Percentiles rank a stretch among this genome's conserved stretches.
Conservation (phyloP, 129 eudicot genomes). For the Chrysanthemum lavandulifolium region DNA sequence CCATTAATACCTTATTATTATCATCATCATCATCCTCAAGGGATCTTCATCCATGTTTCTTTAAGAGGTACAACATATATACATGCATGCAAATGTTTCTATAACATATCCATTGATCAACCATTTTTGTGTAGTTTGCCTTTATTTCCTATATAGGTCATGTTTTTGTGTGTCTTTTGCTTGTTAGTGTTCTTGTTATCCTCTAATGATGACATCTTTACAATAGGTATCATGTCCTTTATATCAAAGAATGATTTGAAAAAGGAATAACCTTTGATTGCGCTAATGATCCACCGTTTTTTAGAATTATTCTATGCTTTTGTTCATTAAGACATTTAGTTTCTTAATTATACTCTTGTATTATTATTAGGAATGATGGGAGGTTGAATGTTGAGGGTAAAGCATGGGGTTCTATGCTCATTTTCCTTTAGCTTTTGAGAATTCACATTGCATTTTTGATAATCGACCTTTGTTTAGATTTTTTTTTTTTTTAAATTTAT, state of each 20-base stretch:
- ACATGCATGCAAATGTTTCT: neutral
- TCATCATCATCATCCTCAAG: slow-evolving; percentile 13
- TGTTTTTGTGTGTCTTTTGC: neutral
- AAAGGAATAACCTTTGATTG: slow-evolving; percentile 60
- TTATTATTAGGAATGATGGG: slow-evolving; percentile 11
- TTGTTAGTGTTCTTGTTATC: too few species aligned
- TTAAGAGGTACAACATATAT: neutral
- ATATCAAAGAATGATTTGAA: neutral
- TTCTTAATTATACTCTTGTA: slow-evolving; percentile 20
- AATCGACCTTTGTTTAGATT: slow-evolving; percentile 12
- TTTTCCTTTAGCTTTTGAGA: slow-evolving; percentile 29
- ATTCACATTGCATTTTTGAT: slow-evolving; percentile 30
- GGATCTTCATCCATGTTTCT: slow-evolving; percentile 10
- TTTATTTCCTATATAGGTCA: neutral
- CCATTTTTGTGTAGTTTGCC: neutral
- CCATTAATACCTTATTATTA: neutral
- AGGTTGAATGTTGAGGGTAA: slow-evolving; percentile 48
- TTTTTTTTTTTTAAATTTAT: neutral
- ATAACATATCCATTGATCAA: neutral
- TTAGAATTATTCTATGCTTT: slow-evolving; percentile 1
- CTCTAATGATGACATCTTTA: slow-evolving; percentile 11
- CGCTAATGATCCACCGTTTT: slow-evolving; percentile 29
- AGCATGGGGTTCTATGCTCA: slow-evolving; percentile 57
- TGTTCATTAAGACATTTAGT: slow-evolving; percentile 10
- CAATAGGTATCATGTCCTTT: slow-evolving; percentile 23